Evolutionary conservation across 768 basidiomycete species (phyloP).

Genomic region (Mrakia blollopis): DNA sequence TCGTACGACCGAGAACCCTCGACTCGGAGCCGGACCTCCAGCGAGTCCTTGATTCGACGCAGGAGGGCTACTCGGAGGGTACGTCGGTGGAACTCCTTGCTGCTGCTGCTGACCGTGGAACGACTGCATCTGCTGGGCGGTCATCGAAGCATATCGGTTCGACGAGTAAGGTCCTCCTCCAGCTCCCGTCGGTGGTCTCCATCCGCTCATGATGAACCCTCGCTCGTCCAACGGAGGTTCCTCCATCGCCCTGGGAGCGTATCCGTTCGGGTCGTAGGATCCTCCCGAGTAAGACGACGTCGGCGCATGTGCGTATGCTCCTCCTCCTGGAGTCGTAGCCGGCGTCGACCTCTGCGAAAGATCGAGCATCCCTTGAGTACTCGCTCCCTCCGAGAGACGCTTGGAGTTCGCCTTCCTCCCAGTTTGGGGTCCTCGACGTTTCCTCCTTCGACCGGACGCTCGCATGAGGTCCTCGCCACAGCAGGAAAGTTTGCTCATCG

Average conservation of each 20-base stretch:
- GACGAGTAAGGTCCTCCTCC: too few relatives aligned
- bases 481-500: constrained; percentile 50
- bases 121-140: background rate
- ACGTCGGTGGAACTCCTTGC: constrained; percentile 31
- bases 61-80: background rate
- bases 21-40: constrained; percentile 36
- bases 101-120: constrained; percentile 32
- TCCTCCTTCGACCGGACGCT: constrained; percentile 59
- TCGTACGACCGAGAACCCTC: constrained; percentile 79
- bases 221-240: constrained; percentile 60
- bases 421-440: constrained; percentile 39
- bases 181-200: constrained; percentile 54
- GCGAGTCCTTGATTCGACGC: background rate
- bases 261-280: constrained; percentile 19
- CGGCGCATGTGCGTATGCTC: background rate
- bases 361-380: constrained; percentile 28
- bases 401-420: background rate
- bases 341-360: constrained; percentile 10
- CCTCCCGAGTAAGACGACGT: background rate
- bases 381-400: constrained; percentile 37
- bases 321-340: constrained; percentile 13
- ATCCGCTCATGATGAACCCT: constrained; percentile 94
- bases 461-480: constrained; percentile 47
- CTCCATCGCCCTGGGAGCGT: constrained; percentile 35
- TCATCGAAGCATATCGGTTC: background rate